Evolutionary conservation across 495 filamentous ascomycete species (phyloP).

Genomic region (Neurospora terricola): DNA sequence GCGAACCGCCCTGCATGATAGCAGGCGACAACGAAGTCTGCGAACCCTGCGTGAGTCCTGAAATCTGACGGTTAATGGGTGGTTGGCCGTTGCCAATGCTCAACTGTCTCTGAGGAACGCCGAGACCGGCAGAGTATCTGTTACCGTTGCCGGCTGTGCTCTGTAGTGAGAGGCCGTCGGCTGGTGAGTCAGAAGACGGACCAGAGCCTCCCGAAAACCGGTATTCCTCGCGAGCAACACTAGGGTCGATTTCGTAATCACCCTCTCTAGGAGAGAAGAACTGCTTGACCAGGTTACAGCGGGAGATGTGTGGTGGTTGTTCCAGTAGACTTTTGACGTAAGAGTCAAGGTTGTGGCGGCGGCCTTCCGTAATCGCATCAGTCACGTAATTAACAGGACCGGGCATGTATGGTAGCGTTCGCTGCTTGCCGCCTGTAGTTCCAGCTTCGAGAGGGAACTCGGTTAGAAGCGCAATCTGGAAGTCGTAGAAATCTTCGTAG

Average conservation of each 20-base stretch:
- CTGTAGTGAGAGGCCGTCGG: slow-evolving; percentile 54
- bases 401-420: slow-evolving; percentile 95
- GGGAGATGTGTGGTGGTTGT: slow-evolving; percentile 74
- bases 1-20: slow-evolving; percentile 26
- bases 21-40: slow-evolving; percentile 43
- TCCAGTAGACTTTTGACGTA: slow-evolving; percentile 87
- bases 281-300: slow-evolving; percentile 70
- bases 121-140: slow-evolving; percentile 43
- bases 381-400: slow-evolving; percentile 97
- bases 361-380: slow-evolving; percentile 88
- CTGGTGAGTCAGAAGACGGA: slow-evolving; percentile 53
- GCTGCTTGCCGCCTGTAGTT: slow-evolving; percentile 61
- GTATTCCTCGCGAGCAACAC: slow-evolving; percentile 53
- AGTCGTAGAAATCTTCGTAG: slow-evolving; percentile 98
- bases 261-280: slow-evolving; percentile 85
- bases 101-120: slow-evolving; percentile 46
- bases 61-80: slow-evolving; percentile 58
- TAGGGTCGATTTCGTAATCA: slow-evolving; percentile 83
- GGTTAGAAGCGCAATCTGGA: slow-evolving; percentile 89
- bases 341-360: slow-evolving; percentile 81
- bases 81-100: slow-evolving; percentile 45
- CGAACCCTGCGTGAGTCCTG: slow-evolving; percentile 64
- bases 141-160: slow-evolving; percentile 55
- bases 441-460: slow-evolving; percentile 93
- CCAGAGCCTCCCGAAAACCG: slow-evolving; percentile 63